Percentiles rank a stretch among this genome's conserved stretches.
phyloP scores from a whole-genome alignment of 495 filamentous ascomycete genomes.

The Aspergillus hancockii region DNA sequence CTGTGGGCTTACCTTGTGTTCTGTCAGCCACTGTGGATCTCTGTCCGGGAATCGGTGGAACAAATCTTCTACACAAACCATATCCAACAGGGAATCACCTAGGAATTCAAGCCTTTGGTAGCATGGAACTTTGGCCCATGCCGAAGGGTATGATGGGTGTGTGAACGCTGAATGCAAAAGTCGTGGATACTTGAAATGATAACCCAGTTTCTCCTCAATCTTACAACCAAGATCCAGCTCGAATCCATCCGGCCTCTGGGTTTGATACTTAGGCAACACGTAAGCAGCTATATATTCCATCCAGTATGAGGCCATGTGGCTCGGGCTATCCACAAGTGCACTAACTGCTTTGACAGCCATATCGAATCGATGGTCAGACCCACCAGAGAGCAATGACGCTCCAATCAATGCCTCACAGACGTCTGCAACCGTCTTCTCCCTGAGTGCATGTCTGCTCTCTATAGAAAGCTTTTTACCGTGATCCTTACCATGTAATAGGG shows the following conservation, averaged over 20 bases:
- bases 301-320: slow-evolving; percentile 69
- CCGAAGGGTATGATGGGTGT: slow-evolving; percentile 77
- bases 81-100: slow-evolving; percentile 87
- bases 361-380: slow-evolving; percentile 63
- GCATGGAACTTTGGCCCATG: slow-evolving; percentile 74
- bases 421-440: slow-evolving; percentile 93
- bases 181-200: slow-evolving; percentile 77
- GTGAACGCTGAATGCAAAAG: slow-evolving; percentile 84
- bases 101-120: slow-evolving; percentile 95
- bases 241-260: slow-evolving; percentile 41
- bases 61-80: slow-evolving; percentile 79
- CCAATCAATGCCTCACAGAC: slow-evolving; percentile 96
- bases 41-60: slow-evolving; percentile 73
- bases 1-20: slow-evolving; percentile 70
- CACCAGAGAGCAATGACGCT: slow-evolving; percentile 72
- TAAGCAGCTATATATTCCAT: slow-evolving; percentile 74
- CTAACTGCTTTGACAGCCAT: slow-evolving; percentile 83
- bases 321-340: slow-evolving; percentile 63
- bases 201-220: slow-evolving; percentile 67
- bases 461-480: slow-evolving; percentile 52
- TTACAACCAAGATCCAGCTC: slow-evolving; percentile 66
- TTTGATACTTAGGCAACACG: slow-evolving; percentile 70
- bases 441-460: slow-evolving; percentile 64
- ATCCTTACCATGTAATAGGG: slow-evolving; percentile 61
- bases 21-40: slow-evolving; percentile 96